phyloP scores from a whole-genome alignment of 2,329 filamentous ascomycete genomes.

The Fusarium equiseti region DNA sequence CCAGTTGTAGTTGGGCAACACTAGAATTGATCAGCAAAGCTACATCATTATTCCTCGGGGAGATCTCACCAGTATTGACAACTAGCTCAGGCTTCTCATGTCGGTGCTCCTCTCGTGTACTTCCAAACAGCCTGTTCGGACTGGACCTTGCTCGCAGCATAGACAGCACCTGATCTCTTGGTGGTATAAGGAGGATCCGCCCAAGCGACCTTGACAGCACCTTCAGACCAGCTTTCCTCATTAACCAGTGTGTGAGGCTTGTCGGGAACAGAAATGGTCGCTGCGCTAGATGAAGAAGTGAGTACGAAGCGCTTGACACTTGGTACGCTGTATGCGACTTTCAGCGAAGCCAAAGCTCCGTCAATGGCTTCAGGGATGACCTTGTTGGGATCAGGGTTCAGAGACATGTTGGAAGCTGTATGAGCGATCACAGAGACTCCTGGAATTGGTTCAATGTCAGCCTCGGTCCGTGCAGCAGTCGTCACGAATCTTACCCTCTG shows the following conservation, averaged over 20 bases:
- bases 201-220: slow-evolving; percentile 51
- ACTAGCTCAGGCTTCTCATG: slow-evolving; percentile 45
- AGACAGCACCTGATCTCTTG: slow-evolving; percentile 48
- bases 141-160: slow-evolving; percentile 55
- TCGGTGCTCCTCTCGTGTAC: slow-evolving; percentile 44
- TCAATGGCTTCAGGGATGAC: slow-evolving; percentile 54
- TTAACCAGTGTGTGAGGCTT: slow-evolving; percentile 7
- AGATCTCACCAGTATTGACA: slow-evolving; percentile 41
- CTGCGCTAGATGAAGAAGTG: slow-evolving; percentile 34
- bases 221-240: slow-evolving; percentile 52
- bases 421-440: slow-evolving; percentile 53
- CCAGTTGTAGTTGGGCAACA: slow-evolving; percentile 49
- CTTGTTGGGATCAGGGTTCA: slow-evolving; percentile 53
- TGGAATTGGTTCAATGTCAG: neutral
- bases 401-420: slow-evolving; percentile 52
- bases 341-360: slow-evolving; percentile 49
- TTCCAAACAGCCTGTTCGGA: slow-evolving; percentile 56
- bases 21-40: neutral
- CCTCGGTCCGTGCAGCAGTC: accelerated
- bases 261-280: neutral
- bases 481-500: slow-evolving; percentile 35
- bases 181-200: slow-evolving; percentile 51
- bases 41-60: accelerated
- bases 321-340: slow-evolving; percentile 51
- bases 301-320: slow-evolving; percentile 56